phyloP scores from a whole-genome alignment of 345 rosid species.

The Atalantia buxifolia region DNA sequence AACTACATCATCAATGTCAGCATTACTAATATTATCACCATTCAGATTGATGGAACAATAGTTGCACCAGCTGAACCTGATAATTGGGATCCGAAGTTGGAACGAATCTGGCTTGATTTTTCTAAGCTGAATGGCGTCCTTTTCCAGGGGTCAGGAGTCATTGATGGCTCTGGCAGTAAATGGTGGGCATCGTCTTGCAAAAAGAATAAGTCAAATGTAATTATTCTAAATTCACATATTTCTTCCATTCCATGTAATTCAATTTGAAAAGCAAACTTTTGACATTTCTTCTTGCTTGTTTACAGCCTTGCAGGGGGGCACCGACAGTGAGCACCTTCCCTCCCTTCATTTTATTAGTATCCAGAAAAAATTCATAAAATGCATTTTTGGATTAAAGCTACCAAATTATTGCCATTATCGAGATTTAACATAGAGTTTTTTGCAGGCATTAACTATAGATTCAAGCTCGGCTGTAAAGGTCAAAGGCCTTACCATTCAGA shows the following conservation, averaged over 20 bases:
- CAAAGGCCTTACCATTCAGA: constrained; percentile 72
- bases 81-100: constrained; percentile 71
- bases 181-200: constrained; percentile 99
- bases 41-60: constrained; percentile 92
- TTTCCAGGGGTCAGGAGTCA: constrained; percentile 85
- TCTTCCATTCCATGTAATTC: constrained; percentile 3
- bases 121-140: constrained; percentile 62
- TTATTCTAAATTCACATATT: constrained; percentile 13
- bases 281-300: constrained; percentile 23
- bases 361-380: constrained; percentile 10
- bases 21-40: constrained; percentile 4
- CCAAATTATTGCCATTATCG: background rate
- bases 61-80: constrained; percentile 90
- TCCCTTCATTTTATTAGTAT: constrained; percentile 6
- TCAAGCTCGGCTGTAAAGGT: constrained; percentile 75
- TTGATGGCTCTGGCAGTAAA: constrained; percentile 96
- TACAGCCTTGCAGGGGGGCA: constrained; percentile 91
- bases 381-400: background rate
- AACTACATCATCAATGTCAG: background rate
- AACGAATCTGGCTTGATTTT: constrained; percentile 84
- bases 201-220: constrained; percentile 83
- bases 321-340: constrained; percentile 58
- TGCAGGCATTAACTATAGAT: constrained; percentile 91
- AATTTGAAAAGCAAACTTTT: constrained; percentile 14
- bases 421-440: constrained; percentile 18